Percentiles rank a stretch among this genome's conserved stretches.
These are phyloP conservation scores for Talaromyces sp. DNA, from an alignment of 2,329 filamentous ascomycete species.

Conservation along the genomic window DNA sequence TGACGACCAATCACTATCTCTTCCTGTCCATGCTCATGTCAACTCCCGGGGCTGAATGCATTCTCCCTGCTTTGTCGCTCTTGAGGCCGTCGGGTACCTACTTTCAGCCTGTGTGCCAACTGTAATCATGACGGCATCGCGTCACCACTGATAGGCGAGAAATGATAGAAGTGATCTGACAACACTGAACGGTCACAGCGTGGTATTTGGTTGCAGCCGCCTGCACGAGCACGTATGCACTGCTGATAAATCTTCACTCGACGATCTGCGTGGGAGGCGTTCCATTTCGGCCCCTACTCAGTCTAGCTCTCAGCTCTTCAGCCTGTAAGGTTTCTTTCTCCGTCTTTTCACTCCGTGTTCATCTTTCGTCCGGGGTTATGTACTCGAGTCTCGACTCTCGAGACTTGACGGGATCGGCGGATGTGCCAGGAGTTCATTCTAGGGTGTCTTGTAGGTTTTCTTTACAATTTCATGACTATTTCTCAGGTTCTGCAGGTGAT, in stretches of 20 bases:
- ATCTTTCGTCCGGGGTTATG: neutral
- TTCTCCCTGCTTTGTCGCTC: neutral
- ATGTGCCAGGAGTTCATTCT: neutral
- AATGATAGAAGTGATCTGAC: neutral
- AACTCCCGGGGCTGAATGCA: neutral
- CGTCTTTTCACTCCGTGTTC: neutral
- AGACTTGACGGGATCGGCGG: neutral
- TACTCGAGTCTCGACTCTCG: neutral
- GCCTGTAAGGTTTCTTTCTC: neutral
- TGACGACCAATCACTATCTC: neutral
- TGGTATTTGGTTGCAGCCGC: neutral
- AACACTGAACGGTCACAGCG: neutral
- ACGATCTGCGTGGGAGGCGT: constrained; percentile 5
- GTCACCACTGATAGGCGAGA: neutral
- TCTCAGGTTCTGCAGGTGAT: neutral
- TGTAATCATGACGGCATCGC: neutral
- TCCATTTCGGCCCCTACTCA: constrained; percentile 5
- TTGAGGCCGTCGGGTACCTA: neutral
- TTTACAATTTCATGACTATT: neutral
- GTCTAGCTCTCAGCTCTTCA: neutral
- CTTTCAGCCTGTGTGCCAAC: neutral
- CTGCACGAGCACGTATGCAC: neutral
- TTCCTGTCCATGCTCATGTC: neutral
- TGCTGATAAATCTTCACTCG: neutral
- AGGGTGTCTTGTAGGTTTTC: neutral